These are phyloP conservation scores for Prunus davidiana DNA, from an alignment of 306 rosid species.

Conservation along the genomic window DNA sequence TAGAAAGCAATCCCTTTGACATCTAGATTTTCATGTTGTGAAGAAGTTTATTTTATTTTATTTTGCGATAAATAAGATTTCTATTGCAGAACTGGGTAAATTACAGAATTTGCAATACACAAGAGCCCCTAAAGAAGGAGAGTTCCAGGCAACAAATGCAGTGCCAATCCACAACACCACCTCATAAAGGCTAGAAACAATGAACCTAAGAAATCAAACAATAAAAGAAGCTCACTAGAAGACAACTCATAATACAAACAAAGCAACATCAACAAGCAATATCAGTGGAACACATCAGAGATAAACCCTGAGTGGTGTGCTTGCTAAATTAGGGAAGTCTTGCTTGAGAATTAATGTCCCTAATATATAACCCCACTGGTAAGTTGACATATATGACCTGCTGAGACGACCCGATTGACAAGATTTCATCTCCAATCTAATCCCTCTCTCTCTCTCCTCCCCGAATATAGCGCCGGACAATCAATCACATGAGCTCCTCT, in stretches of 20 bases:
- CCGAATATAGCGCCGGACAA: constrained; percentile 1
- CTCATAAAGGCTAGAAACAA: too few relatives aligned
- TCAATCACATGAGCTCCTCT: neutral
- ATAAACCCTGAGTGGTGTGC: neutral
- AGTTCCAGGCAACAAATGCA: too few relatives aligned
- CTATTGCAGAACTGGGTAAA: too few relatives aligned
- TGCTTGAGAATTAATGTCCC: constrained; percentile 13
- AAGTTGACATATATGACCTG: constrained; percentile 21
- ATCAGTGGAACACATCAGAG: neutral
- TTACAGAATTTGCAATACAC: too few relatives aligned
- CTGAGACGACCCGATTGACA: constrained; percentile 14
- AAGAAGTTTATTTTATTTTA: neutral
- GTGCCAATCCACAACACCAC: too few relatives aligned
- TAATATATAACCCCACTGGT: neutral
- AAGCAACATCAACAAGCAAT: too few relatives aligned
- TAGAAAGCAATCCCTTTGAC: neutral
- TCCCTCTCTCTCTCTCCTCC: neutral
- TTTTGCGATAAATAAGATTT: too few relatives aligned
- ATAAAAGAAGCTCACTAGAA: too few relatives aligned
- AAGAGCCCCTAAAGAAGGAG: too few relatives aligned
- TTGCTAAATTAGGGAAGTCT: constrained; percentile 25
- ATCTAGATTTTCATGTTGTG: neutral
- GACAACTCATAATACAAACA: too few relatives aligned
- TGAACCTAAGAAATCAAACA: too few relatives aligned
- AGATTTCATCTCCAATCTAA: neutral